Evolutionary conservation across 805 yeast species (phyloP), one percentile per base, ranked within the genome.

Genomic region (Teunomyces tritomae): DNA sequence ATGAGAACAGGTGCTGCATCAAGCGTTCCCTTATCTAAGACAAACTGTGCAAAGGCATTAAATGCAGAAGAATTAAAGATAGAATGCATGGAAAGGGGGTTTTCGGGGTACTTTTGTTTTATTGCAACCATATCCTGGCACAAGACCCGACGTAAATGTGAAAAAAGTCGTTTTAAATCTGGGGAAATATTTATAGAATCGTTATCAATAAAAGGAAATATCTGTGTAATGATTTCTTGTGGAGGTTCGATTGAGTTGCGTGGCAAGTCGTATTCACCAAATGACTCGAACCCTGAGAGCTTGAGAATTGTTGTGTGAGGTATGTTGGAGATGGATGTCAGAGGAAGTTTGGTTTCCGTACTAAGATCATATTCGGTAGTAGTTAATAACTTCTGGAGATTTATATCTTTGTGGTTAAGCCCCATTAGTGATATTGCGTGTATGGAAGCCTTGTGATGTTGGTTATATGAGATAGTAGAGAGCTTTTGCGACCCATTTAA

Each of bases 91-190:
- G 57, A 57, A 11, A 65, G 44, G 10, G 62, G 56, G 41, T 61
- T 62, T 4, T 50, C 43, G 4, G 68, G 69, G 45, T 57, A 62
- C 20, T 46, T 43, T 14, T 41, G 43, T 36, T 54, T 53, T 2
- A 66, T 39, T 5, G 59, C 48, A 7, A 61, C 64, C 70, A 66
- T 64, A 43, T 66, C 71, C 53, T 66, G 71, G 33, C 61, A 53
- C 34, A 66, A 51, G 30, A 55, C 47, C 14, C 55, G 47, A 33
- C 70, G 48, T 17, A 66, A 53, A 49, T 55, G 47, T 4, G 26
- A 24, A 29, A 57, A 49, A 29, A 64, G 52, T 5, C 49, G 48
- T 16, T 52, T 55, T 20, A 54, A 43, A 24, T 49, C 45, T 8
- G 41, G 48, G 24, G 45, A 42, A 10, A 33, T 47, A 14, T 54